A percentile compares a stretch with the other conserved stretches of the same genome.
These are phyloP conservation scores for Paramecium octaurelia DNA, from an alignment of 73 alveolate genomes.

Conservation along the genomic window DNA sequence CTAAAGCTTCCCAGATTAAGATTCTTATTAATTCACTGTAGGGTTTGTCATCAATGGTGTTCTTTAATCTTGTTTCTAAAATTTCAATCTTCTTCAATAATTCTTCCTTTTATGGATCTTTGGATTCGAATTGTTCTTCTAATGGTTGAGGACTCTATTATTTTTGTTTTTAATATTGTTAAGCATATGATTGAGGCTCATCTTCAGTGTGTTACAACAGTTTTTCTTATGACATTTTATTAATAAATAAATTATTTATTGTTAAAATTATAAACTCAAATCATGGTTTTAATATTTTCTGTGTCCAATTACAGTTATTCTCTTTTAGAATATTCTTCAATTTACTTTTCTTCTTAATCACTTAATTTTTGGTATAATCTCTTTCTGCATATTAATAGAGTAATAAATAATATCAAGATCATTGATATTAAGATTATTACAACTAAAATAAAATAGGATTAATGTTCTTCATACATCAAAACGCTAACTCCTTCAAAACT, in stretches of 20 bases:
- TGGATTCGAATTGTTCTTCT: not conserved
- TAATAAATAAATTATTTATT: not conserved
- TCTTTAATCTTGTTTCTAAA: not conserved
- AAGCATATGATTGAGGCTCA: not conserved
- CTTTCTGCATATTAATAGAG: not conserved
- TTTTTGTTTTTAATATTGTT: not conserved
- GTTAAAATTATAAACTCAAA: not conserved
- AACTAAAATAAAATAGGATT: not conserved
- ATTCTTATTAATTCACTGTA: not conserved
- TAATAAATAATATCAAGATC: not conserved
- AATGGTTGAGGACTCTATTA: not conserved
- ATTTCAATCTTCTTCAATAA: not conserved
- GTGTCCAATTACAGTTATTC: not conserved
- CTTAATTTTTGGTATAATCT: not conserved
- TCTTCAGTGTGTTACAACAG: not conserved
- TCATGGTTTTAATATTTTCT: not conserved
- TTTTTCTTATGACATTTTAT: not conserved
- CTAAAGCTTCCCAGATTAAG: constrained; percentile 16
- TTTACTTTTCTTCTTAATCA: not conserved
- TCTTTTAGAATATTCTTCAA: not conserved
- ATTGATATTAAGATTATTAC: not conserved
- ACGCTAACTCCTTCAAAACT: not conserved
- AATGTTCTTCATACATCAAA: not conserved
- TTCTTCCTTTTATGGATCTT: not conserved
- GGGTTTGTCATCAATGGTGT: not conserved